These are phyloP conservation scores for Meripilus lineatus DNA, from an alignment of 1,284 basidiomycete species.

Conservation along the genomic window DNA sequence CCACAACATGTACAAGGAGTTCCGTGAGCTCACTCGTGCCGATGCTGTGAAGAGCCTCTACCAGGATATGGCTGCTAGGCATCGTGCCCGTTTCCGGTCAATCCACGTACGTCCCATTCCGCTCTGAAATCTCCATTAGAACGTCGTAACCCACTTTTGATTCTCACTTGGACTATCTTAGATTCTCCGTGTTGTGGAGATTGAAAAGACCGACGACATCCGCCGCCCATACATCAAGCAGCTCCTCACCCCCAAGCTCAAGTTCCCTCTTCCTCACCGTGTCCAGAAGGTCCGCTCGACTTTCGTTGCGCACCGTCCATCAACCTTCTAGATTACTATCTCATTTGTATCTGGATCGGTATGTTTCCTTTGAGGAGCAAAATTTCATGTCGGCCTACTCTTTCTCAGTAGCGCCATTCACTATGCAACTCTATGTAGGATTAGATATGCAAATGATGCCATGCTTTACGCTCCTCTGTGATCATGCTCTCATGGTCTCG, in stretches of 20 bases:
- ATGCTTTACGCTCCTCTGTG: conserved; percentile 2
- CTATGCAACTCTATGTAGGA: conserved; percentile 6
- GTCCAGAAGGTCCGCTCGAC: conserved; percentile 66
- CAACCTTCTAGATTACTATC: conserved; percentile 47
- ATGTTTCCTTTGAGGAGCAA: conserved; percentile 1
- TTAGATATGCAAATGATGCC: conserved; percentile 5
- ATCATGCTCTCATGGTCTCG: background rate
- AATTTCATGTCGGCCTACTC: background rate
- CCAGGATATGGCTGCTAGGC: conserved; percentile 99
- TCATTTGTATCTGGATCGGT: background rate
- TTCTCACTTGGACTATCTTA: conserved; percentile 25
- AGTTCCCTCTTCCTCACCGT: conserved; percentile 98
- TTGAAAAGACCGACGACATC: conserved; percentile 89
- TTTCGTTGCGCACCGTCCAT: conserved; percentile 69
- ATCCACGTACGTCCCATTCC: conserved; percentile 71
- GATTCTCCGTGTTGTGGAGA: conserved; percentile 92
- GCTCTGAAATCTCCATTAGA: background rate
- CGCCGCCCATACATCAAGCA: conserved; percentile 98
- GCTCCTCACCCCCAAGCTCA: conserved; percentile 85
- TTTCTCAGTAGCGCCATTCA: background rate
- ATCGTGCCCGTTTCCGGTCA: conserved; percentile 98
- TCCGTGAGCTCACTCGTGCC: conserved; percentile 92
- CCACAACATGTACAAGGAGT: conserved; percentile 98
- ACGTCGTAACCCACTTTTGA: background rate
- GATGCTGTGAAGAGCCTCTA: conserved; percentile 97